phyloP scores from a whole-genome alignment of 2,329 filamentous ascomycete genomes.

The Xylaria multiplex region DNA sequence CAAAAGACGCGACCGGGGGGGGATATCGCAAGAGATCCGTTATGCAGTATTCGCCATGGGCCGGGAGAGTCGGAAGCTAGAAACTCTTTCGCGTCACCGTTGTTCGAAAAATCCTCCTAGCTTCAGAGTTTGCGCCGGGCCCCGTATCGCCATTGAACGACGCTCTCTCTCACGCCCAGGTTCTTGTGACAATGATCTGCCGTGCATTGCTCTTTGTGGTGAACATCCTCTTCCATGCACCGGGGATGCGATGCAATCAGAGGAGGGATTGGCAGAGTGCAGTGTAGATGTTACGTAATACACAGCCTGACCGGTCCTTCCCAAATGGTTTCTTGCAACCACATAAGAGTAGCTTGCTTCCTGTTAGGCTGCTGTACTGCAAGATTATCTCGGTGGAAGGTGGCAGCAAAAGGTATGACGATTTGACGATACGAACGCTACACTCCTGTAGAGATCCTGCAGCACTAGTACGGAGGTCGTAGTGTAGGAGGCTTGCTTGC shows the following conservation, averaged over 20 bases:
- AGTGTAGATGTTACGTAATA: not conserved
- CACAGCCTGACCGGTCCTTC: not conserved
- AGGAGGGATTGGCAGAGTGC: not conserved
- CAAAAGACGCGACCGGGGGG: constrained; percentile 16
- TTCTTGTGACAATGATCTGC: constrained; percentile 28
- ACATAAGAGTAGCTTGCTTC: not conserved
- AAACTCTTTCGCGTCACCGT: not conserved
- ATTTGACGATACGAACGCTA: not conserved
- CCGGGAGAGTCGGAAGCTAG: constrained; percentile 26
- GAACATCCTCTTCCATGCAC: constrained; percentile 14
- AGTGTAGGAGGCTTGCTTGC: too few relatives aligned
- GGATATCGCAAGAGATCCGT: not conserved
- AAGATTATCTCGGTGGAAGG: not conserved
- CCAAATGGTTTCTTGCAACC: not conserved
- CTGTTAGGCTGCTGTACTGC: not conserved
- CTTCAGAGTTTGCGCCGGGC: not conserved
- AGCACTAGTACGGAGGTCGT: too few relatives aligned
- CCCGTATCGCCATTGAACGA: not conserved
- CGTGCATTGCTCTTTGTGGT: constrained; percentile 15
- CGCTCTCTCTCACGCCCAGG: not conserved
- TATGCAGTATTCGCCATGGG: not conserved
- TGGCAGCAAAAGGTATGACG: not conserved
- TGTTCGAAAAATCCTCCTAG: not conserved
- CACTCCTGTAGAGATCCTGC: too few relatives aligned
- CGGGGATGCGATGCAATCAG: constrained; percentile 12